Evolutionary conservation across 2,329 filamentous ascomycete species (phyloP).

Genomic region (Aspergillus aculeatinus): DNA sequence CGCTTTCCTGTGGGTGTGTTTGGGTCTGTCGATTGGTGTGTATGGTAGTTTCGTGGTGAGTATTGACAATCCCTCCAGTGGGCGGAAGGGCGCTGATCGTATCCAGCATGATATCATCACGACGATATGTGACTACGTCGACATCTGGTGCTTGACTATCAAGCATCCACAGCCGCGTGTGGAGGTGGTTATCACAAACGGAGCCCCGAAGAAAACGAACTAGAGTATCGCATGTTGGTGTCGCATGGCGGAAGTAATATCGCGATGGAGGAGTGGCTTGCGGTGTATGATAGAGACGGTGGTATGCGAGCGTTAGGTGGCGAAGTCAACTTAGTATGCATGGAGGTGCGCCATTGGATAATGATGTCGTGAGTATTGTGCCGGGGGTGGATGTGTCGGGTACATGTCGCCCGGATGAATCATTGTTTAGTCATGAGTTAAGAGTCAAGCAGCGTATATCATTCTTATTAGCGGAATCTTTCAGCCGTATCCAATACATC

Average conservation of each 20-base stretch:
- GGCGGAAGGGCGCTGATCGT: constrained; percentile 1
- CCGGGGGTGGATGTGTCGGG: not conserved
- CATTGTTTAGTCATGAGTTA: not conserved
- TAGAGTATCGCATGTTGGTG: constrained; percentile 10
- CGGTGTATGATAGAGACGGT: not conserved
- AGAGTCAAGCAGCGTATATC: not conserved
- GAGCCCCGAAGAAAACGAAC: constrained; percentile 29
- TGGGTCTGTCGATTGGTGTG: constrained; percentile 82
- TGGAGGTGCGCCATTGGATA: not conserved
- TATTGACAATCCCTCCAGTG: constrained; percentile 1
- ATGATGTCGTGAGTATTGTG: not conserved
- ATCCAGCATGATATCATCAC: constrained; percentile 80
- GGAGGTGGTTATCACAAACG: constrained; percentile 35
- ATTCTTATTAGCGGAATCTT: not conserved
- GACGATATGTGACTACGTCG: constrained; percentile 94
- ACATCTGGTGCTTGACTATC: constrained; percentile 98
- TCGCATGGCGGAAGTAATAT: not conserved
- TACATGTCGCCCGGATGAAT: not conserved
- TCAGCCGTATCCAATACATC: not conserved
- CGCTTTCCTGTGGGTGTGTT: constrained; percentile 82
- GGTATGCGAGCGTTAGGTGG: not conserved
- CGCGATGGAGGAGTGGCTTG: not conserved
- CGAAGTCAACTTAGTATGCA: not conserved
- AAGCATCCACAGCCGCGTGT: constrained; percentile 77
- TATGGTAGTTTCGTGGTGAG: constrained; percentile 89